Conservation (phyloP, 2,329 filamentous ascomycete genomes). For the Diaporthe aspalathi region DNA sequence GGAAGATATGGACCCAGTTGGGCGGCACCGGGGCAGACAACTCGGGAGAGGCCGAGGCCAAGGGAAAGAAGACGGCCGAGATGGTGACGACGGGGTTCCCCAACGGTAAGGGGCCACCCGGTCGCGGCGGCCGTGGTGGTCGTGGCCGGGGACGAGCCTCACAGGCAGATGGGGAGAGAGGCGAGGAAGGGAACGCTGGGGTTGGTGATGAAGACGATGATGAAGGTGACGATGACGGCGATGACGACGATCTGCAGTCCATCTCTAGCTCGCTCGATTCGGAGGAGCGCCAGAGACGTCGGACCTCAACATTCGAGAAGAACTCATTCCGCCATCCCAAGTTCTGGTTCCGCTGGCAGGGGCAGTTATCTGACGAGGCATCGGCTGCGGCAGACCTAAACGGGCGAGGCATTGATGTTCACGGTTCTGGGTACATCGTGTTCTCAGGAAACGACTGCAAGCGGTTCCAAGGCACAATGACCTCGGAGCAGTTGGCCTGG, state of each 20-base stretch:
- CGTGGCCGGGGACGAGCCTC: background rate
- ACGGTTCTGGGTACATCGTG: constrained; percentile 43
- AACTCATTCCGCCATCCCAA: constrained; percentile 44
- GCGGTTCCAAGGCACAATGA: constrained; percentile 43
- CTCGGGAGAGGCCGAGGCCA: background rate
- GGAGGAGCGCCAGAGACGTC: constrained; percentile 37
- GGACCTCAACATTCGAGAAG: constrained; percentile 42
- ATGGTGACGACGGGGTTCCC: background rate
- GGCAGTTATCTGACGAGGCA: background rate
- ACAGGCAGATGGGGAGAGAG: background rate
- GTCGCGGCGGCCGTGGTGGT: background rate
- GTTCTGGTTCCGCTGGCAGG: constrained; percentile 43
- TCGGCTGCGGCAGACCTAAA: constrained; percentile 20
- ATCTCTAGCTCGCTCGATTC: constrained; percentile 27
- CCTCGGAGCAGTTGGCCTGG: constrained; percentile 42
- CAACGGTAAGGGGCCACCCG: background rate
- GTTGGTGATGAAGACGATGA: background rate
- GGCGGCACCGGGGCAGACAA: constrained; percentile 14
- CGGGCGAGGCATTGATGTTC: constrained; percentile 6
- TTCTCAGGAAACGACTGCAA: constrained; percentile 44
- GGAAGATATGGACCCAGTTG: constrained; percentile 33
- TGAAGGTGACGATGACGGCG: constrained; percentile 4
- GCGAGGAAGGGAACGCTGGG: background rate
- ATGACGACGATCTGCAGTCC: constrained; percentile 21
- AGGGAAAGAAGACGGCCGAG: constrained; percentile 4